These are phyloP conservation scores for Verbascum thapsus DNA, from an alignment of 257 asterid genomes.

Conservation along the genomic window DNA sequence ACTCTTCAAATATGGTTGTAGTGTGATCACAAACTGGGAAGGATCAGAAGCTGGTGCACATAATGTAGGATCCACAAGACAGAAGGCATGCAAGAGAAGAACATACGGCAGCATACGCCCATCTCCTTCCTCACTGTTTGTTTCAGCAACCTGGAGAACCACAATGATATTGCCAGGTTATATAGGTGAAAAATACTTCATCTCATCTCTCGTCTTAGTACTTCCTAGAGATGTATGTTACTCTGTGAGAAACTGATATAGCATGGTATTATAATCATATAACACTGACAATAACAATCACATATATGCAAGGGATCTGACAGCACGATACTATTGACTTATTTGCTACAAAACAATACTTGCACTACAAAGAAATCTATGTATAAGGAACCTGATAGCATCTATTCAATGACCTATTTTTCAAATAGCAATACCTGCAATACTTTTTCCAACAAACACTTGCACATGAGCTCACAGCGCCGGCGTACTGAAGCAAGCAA, in stretches of 20 bases:
- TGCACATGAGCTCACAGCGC: slow-evolving; percentile 98
- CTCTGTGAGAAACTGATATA: slow-evolving; percentile 9
- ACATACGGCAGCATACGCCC: slow-evolving; percentile 86
- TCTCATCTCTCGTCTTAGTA: slow-evolving; percentile 5
- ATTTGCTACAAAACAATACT: slow-evolving; percentile 34
- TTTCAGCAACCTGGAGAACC: slow-evolving; percentile 75
- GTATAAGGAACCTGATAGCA: no score
- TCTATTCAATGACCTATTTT: no score
- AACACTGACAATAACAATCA: slow-evolving; percentile 9
- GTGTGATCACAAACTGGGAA: slow-evolving; percentile 91
- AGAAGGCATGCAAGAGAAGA: slow-evolving; percentile 88
- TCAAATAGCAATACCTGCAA: slow-evolving; percentile 72
- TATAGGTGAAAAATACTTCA: neutral
- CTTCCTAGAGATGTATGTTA: slow-evolving; percentile 15
- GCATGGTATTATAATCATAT: slow-evolving; percentile 3
- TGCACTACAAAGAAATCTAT: slow-evolving; percentile 36
- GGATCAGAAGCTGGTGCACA: slow-evolving; percentile 98
- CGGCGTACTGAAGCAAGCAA: slow-evolving; percentile 93
- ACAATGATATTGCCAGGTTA: slow-evolving; percentile 28
- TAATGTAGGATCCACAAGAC: slow-evolving; percentile 84
- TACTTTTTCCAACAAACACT: slow-evolving; percentile 88
- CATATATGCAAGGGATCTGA: slow-evolving; percentile 24
- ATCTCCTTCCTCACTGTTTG: slow-evolving; percentile 71
- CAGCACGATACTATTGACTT: slow-evolving; percentile 25
- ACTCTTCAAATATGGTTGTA: slow-evolving; percentile 92